These are phyloP conservation scores for Nicotiana attenuata DNA, from an alignment of 257 asterid species.

Conservation along the genomic window DNA sequence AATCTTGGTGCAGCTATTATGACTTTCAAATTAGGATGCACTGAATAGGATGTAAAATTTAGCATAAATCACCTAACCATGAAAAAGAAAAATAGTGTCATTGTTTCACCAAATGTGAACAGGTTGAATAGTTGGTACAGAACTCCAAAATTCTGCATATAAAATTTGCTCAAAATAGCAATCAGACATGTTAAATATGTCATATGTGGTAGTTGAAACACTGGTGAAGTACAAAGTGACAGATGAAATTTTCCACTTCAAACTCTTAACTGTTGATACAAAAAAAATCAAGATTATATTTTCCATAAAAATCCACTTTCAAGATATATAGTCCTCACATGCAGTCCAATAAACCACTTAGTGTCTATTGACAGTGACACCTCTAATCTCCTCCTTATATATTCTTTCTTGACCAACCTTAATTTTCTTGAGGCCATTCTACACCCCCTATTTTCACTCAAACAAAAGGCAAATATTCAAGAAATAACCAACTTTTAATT, in stretches of 20 bases:
- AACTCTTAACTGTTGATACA: not conserved
- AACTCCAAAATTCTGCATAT: not conserved
- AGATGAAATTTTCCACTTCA: not conserved
- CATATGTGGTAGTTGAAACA: not conserved
- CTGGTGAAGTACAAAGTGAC: slow-evolving; percentile 14
- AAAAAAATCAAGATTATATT: not conserved
- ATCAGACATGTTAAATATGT: not conserved
- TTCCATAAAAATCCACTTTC: slow-evolving; percentile 8
- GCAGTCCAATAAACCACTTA: not conserved
- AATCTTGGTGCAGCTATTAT: not conserved
- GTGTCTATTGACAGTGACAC: not conserved
- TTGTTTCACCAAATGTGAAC: slow-evolving; percentile 29
- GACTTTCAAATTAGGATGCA: not conserved
- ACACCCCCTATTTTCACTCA: slow-evolving; percentile 13
- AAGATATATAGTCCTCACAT: slow-evolving; percentile 9
- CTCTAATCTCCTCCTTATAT: slow-evolving; percentile 30
- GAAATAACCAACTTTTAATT: slow-evolving; percentile 7
- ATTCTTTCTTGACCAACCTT: slow-evolving; percentile 27
- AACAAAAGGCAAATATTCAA: slow-evolving; percentile 6
- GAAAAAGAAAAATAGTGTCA: slow-evolving; percentile 32
- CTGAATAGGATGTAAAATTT: not conserved
- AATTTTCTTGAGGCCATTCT: slow-evolving; percentile 19
- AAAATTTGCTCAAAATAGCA: slow-evolving; percentile 17
- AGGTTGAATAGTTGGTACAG: slow-evolving; percentile 11
- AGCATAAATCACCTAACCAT: slow-evolving; percentile 23